phyloP scores from a whole-genome alignment of 2,329 filamentous ascomycete species.

The Penicillium sp. region DNA sequence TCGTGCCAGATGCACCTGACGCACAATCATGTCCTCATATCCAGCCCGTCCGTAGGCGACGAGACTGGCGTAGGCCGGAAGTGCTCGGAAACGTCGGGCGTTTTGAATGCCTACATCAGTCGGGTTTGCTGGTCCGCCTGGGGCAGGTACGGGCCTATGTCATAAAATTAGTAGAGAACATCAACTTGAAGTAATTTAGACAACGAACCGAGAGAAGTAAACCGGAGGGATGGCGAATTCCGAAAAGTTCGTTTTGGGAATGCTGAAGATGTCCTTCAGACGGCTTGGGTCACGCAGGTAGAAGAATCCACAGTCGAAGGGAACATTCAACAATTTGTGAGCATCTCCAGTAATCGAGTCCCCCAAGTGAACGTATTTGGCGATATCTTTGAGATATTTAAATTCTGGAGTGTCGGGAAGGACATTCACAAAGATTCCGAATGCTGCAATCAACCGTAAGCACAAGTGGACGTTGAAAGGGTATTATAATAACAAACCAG shows the following conservation, averaged over 20 bases:
- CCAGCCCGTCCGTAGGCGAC: not conserved
- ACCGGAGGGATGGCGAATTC: not conserved
- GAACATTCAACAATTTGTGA: slow-evolving; percentile 2
- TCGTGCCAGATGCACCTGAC: not conserved
- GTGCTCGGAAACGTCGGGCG: not conserved
- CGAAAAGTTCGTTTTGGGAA: not conserved
- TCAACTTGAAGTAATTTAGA: not conserved
- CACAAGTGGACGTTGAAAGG: not conserved
- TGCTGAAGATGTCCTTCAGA: slow-evolving; percentile 3
- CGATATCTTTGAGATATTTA: slow-evolving; percentile 4
- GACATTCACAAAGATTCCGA: slow-evolving; percentile 4
- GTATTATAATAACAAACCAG: not conserved
- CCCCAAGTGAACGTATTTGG: slow-evolving; percentile 1
- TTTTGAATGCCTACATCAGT: slow-evolving; percentile 6
- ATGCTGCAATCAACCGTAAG: not conserved
- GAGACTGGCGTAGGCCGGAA: slow-evolving; percentile 1
- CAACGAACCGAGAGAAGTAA: slow-evolving; percentile 2
- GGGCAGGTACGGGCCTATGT: not conserved
- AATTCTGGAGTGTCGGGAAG: not conserved
- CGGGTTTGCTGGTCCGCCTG: not conserved
- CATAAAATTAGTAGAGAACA: not conserved
- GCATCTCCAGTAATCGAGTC: not conserved
- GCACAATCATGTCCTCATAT: slow-evolving; percentile 5
- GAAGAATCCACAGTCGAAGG: slow-evolving; percentile 8
- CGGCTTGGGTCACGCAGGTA: not conserved